phyloP scores from a whole-genome alignment of 176 grass and related monocot species.

The Tillandsia leiboldiana region DNA sequence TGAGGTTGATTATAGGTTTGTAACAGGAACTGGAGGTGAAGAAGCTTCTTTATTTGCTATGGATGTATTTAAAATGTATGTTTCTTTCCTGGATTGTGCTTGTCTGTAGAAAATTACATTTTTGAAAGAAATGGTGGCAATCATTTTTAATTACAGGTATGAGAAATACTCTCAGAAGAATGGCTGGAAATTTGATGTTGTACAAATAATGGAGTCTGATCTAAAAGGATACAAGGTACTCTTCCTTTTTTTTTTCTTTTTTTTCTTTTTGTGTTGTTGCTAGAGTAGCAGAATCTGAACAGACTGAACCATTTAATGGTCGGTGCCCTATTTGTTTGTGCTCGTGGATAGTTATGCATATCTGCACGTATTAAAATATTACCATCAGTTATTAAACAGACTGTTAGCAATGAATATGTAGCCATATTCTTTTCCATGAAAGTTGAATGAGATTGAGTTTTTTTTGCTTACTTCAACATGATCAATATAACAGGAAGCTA shows the following conservation, averaged over 20 bases:
- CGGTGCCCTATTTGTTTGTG: not conserved
- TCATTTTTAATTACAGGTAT: constrained; percentile 43
- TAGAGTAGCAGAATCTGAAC: not conserved
- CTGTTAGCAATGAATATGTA: not conserved
- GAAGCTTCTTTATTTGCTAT: constrained; percentile 94
- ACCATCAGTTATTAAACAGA: not conserved
- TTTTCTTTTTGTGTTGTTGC: constrained; percentile 12
- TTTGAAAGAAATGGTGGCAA: constrained; percentile 1
- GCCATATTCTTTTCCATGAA: not conserved
- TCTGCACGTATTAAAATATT: not conserved
- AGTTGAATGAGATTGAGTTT: not conserved
- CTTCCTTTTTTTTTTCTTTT: constrained; percentile 4
- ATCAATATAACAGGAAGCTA: constrained; percentile 58
- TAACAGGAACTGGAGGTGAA: constrained; percentile 83
- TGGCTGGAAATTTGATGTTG: constrained; percentile 88
- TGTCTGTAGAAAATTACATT: not conserved
- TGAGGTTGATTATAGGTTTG: constrained; percentile 12
- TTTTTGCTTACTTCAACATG: not conserved
- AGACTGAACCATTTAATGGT: not conserved
- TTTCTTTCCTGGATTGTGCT: constrained; percentile 4
- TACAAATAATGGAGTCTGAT: constrained; percentile 78
- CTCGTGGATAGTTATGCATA: not conserved
- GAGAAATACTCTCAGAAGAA: constrained; percentile 77
- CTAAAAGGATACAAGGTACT: constrained; percentile 91
- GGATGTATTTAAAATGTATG: constrained; percentile 89